Conservation (phyloP, 495 filamentous ascomycete genomes). For the Penicillium salamii region DNA sequence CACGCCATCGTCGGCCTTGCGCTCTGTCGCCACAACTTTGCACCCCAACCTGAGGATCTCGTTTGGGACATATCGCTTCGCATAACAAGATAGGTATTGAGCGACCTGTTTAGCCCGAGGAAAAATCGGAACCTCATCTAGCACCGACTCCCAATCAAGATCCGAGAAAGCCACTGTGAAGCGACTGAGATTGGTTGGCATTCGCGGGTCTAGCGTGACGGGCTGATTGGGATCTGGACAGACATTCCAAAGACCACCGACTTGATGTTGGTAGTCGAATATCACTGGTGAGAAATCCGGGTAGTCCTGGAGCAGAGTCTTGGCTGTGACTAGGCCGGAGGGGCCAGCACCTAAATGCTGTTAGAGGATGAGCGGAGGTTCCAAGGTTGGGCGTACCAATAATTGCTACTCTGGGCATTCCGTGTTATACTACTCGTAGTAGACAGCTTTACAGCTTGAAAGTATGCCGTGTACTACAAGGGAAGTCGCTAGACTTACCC, state of each 20-base stretch:
- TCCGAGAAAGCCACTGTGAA: constrained; percentile 81
- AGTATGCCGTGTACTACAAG: no score
- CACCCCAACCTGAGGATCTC: constrained; percentile 49
- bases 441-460: no score
- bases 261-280: constrained; percentile 60
- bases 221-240: background rate
- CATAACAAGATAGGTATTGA: constrained; percentile 65
- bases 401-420: constrained; percentile 57
- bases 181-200: constrained; percentile 76
- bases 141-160: constrained; percentile 59
- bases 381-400: constrained; percentile 48
- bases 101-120: constrained; percentile 77
- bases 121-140: constrained; percentile 53
- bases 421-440: no score
- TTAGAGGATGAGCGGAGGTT: background rate
- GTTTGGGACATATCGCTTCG: constrained; percentile 50
- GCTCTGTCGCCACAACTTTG: constrained; percentile 49
- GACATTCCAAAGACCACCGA: constrained; percentile 72
- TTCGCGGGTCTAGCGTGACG: constrained; percentile 58
- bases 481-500: constrained; percentile 7
- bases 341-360: constrained; percentile 66
- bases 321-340: constrained; percentile 77
- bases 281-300: constrained; percentile 67
- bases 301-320: constrained; percentile 64
- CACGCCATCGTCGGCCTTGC: constrained; percentile 17